These are phyloP conservation scores for Lentinula raphanica DNA, from an alignment of 768 basidiomycete species.

Conservation along the genomic window DNA sequence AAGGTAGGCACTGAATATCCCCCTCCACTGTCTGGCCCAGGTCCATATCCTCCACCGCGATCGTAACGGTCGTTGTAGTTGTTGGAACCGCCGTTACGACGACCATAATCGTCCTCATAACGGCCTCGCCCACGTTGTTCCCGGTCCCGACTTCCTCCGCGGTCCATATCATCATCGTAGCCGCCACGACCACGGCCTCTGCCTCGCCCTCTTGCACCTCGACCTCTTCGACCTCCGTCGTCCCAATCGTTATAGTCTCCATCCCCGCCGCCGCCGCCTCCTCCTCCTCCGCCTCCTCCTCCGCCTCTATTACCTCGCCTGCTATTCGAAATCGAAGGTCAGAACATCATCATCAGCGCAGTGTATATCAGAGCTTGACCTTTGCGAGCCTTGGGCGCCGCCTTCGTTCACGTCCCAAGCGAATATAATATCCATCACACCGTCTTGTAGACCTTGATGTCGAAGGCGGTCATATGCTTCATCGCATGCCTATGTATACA, in stretches of 20 bases:
- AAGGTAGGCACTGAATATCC: conserved; percentile 20
- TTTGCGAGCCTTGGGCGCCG: conserved; percentile 39
- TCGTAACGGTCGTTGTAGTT: conserved; percentile 20
- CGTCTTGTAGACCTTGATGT: conserved; percentile 76
- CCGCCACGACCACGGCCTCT: conserved; percentile 40
- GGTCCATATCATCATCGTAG: conserved; percentile 40
- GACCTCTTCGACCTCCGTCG: conserved; percentile 30
- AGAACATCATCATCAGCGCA: background rate
- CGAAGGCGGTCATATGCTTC: conserved; percentile 78
- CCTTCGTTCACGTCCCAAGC: conserved; percentile 75
- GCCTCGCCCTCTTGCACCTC: conserved; percentile 30
- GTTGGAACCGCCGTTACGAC: conserved; percentile 5
- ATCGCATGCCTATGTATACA: conserved; percentile 53
- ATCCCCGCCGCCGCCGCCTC: conserved; percentile 26
- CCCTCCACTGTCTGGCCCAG: conserved; percentile 16
- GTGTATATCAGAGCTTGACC: conserved; percentile 20
- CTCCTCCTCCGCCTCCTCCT: conserved; percentile 14
- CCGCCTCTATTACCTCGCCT: background rate
- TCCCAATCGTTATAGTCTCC: conserved; percentile 39
- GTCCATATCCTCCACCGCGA: conserved; percentile 12
- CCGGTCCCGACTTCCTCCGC: conserved; percentile 47
- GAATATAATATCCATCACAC: conserved; percentile 82
- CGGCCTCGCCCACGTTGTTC: conserved; percentile 37
- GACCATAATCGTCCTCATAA: conserved; percentile 35
- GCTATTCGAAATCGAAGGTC: background rate